A percentile compares a stretch with the other conserved stretches of the same genome.
Conservation (phyloP, 768 basidiomycete species). For the Termitomyces sp. region DNA sequence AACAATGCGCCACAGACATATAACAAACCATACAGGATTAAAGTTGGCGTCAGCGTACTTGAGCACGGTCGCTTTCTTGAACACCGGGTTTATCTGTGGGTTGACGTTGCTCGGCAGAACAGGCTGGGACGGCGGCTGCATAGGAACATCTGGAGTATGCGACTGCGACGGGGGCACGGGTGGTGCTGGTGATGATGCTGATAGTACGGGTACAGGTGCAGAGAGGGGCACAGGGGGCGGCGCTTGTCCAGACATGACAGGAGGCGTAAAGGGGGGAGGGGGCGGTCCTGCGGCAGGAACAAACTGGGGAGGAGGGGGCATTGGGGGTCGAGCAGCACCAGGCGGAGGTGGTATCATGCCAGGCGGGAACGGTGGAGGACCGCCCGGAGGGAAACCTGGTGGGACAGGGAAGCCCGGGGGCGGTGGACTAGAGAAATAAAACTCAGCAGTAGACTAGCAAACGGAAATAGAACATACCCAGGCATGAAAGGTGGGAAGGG, state of each 20-base stretch:
- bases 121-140: slow-evolving; percentile 26
- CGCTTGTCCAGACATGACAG: neutral
- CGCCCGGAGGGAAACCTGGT: slow-evolving; percentile 42
- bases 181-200: neutral
- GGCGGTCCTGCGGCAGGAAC: slow-evolving; percentile 15
- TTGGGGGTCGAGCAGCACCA: slow-evolving; percentile 9
- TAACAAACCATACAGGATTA: slow-evolving; percentile 57
- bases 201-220: neutral
- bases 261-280: neutral
- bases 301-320: slow-evolving; percentile 36
- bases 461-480: slow-evolving; percentile 38
- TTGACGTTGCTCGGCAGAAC: slow-evolving; percentile 55
- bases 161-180: slow-evolving; percentile 19
- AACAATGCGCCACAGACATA: neutral
- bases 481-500: slow-evolving; percentile 57
- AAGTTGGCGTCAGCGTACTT: slow-evolving; percentile 79
- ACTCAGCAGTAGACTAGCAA: slow-evolving; percentile 13
- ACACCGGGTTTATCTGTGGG: slow-evolving; percentile 64
- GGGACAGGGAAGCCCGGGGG: slow-evolving; percentile 55
- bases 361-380: slow-evolving; percentile 24
- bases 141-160: slow-evolving; percentile 5
- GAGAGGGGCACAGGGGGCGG: slow-evolving; percentile 17
- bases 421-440: slow-evolving; percentile 31
- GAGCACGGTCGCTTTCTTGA: slow-evolving; percentile 74
- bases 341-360: slow-evolving; percentile 14